A percentile compares a stretch with the other conserved stretches of the same genome.
Conservation (phyloP, 305 asterid species). For the Nicotiana rustica region DNA sequence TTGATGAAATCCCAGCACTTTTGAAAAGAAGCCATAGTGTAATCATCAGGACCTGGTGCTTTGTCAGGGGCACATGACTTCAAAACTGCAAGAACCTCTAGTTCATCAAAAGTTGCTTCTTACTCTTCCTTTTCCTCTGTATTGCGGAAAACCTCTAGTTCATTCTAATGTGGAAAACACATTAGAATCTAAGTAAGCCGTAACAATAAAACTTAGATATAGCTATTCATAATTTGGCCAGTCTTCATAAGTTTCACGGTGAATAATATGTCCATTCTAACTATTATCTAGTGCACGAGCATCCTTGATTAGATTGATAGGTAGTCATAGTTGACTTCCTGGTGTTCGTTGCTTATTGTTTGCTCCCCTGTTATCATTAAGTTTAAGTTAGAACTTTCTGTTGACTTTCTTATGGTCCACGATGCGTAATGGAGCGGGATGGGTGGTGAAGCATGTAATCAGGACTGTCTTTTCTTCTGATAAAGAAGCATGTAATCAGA, state of each 20-base stretch:
- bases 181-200: background rate
- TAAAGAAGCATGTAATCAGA: constrained; percentile 16
- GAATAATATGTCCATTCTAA: constrained; percentile 18
- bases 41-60: too few species aligned
- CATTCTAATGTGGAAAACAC: background rate
- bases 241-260: background rate
- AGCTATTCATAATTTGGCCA: constrained; percentile 3
- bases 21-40: too few species aligned
- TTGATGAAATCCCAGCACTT: too few species aligned
- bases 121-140: too few species aligned
- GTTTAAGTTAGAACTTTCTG: background rate
- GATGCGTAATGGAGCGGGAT: background rate
- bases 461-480: background rate
- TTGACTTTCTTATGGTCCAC: constrained; percentile 27
- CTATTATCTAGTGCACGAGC: constrained; percentile 15
- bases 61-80: too few species aligned
- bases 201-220: background rate
- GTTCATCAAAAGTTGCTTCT: too few species aligned
- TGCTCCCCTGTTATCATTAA: background rate
- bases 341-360: background rate
- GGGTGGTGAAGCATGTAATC: background rate
- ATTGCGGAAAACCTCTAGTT: too few species aligned
- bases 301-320: constrained; percentile 31
- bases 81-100: too few species aligned
- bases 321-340: constrained; percentile 12